Evolutionary conservation across 2,329 filamentous ascomycete species (phyloP).

Genomic region (Cladosporium halotolerans): DNA sequence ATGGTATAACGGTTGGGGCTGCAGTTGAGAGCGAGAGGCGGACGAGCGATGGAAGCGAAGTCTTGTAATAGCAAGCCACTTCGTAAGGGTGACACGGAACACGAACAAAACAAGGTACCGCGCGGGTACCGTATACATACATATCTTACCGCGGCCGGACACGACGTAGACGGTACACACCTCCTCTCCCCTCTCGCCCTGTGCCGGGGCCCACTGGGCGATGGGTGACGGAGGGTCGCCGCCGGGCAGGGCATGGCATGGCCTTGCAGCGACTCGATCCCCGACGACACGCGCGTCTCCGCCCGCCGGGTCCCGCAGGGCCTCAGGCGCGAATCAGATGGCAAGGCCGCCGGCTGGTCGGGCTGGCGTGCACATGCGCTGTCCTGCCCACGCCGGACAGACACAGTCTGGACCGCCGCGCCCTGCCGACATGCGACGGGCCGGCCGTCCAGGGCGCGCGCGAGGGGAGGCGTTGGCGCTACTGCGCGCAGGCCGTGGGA

Average conservation of each 20-base stretch:
- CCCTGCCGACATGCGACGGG: slow-evolving; percentile 1
- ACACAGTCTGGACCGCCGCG: background rate
- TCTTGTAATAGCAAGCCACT: background rate
- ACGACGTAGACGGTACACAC: background rate
- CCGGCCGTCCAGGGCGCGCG: slow-evolving; percentile 5
- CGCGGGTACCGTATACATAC: background rate
- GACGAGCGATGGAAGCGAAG: background rate
- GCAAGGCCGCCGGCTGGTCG: background rate
- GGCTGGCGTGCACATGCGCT: slow-evolving; percentile 7
- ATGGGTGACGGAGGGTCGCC: no score
- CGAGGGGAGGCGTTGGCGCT: background rate
- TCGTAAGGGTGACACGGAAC: background rate
- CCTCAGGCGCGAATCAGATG: slow-evolving; percentile 2
- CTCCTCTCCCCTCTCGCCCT: background rate
- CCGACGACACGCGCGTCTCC: no score
- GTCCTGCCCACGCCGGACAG: background rate
- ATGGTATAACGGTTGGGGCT: background rate
- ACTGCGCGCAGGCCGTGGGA: no score
- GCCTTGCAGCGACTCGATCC: no score
- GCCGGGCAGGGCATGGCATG: no score
- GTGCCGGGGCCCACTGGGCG: background rate
- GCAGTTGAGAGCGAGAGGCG: background rate
- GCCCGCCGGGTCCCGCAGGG: background rate
- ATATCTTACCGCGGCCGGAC: background rate
- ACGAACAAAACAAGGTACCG: background rate